Percentiles rank a stretch among this genome's conserved stretches.
Conservation (phyloP, 148 eudicot species). For the Camellia japonica region DNA sequence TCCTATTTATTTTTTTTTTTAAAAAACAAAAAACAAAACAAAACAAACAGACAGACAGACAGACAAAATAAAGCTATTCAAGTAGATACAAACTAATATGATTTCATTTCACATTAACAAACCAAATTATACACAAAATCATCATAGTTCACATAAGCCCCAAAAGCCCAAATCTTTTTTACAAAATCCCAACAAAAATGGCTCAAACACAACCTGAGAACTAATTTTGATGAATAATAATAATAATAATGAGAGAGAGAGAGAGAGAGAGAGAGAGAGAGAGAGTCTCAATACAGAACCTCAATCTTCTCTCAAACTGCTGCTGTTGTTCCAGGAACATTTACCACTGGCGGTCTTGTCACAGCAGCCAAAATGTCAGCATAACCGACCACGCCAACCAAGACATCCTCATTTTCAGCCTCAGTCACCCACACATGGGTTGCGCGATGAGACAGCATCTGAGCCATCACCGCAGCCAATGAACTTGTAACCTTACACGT, state of each 20-base stretch:
- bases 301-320: constrained; percentile 12
- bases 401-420: constrained; percentile 61
- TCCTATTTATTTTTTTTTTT: no score
- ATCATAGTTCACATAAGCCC: not conserved
- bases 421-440: constrained; percentile 97
- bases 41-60: no score
- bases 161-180: not conserved
- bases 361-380: constrained; percentile 88
- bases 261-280: no score
- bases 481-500: constrained; percentile 83
- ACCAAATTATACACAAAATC: not conserved
- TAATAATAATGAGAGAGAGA: no score
- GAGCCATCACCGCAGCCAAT: constrained; percentile 97
- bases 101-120: not conserved
- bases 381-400: constrained; percentile 87
- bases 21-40: no score
- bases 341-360: constrained; percentile 44
- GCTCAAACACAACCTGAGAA: not conserved
- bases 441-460: constrained; percentile 92
- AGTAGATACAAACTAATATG: not conserved
- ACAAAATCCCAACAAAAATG: not conserved
- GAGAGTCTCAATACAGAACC: not conserved
- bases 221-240: not conserved
- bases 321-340: constrained; percentile 15
- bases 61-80: not conserved